Base-by-base conservation (phyloP, 306 rosid species). In the Cucurbita pepo region DNA sequence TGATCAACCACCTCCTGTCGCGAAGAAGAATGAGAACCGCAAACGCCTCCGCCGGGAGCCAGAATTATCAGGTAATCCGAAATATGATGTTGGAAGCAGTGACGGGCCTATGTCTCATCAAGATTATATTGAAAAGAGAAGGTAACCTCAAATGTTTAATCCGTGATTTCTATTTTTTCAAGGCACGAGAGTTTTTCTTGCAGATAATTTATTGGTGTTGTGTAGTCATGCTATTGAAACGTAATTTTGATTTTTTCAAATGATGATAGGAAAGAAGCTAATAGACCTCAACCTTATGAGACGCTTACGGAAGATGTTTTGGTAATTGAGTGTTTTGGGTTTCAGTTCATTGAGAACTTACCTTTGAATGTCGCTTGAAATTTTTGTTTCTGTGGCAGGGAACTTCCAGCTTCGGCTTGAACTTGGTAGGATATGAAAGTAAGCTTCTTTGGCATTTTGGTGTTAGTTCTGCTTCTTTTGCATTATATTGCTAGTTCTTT, bases 371-470 rank as follows among this genome's bases (percentile, higher is more conserved):
- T 48, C 69, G 18, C 61, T 1, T 41, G 10, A 41, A 51, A 9
- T 51, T 72, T 76, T 84, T 10, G 25, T 66, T 63, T 56, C 13
- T 76, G 74, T 79, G 76, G 40, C 84, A 86, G 94, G 88, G 81
- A 81, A 69, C 85, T 60, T 75, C 87, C n/a, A 73, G 50, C 69
- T 83, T 76, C 37, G 79, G 85, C 52, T 21, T 77, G n/a, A 79
- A 77, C 82, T 83, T 89, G 85, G 96, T 91, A 41, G 88, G 78
- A 37, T 89, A 91, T 76, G 88, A 85, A 38, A 89, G 97, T 91
- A 84, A 85, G 88, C 54, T 76, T 53, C 10, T 54, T 58, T 60
- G 36, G 45, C 10, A 3, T 64, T 38, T 25, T 21, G 1, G 5
- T 73, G 40, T 56, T 25, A 50, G 18, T 50, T 50, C 16, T 83